Base-by-base conservation (phyloP, 176 grass and related monocot species). In the Paspalum notatum region DNA sequence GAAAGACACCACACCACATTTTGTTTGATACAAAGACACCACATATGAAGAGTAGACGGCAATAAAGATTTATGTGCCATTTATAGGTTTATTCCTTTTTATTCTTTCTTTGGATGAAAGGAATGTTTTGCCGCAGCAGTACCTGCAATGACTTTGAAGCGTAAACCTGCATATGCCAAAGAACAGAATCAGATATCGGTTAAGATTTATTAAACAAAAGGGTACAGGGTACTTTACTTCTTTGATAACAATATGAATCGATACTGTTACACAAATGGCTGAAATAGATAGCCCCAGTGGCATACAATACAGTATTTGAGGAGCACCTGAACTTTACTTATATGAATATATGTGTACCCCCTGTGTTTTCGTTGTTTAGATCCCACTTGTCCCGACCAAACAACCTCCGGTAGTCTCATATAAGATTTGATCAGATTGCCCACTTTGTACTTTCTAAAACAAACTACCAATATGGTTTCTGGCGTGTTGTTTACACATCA, bases 81-180 rank as follows among this genome's bases (percentile, higher is more conserved):
- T 64, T 6, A 64, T 63, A 39, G 62, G 0, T 13, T 39, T 64
- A 64, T 64, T 64, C 62, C 7, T 61, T 12, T 14, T 12, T 25
- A 0, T 59, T 24, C 14, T 40, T 64, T 62, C 52, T 64, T 64
- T 18, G 62, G 7, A 41, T 41, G 37, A 65, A 65, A 20, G 13
- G 7, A 20, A 40, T 44, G 17, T 26, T 37, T 24, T 7, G 12
- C 15, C 15, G 20, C 15, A 50, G 5, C 43, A 43, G 14, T 86
- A 92, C 90, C 83, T 69, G 75, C 68, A 55, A 86, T 85, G 60
- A 66, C 24, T 12, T 27, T 82, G 22, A 75, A 54, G 27, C 70
- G 43, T 17, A 1, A 43, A 70, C 85, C 91, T 93, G 81, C 15
- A 41, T 10, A 42, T 66, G 2, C 21, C 15, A 66, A 66, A 66